Conservation (phyloP, 2,329 filamentous ascomycete genomes). For the Scedosporium boydii region DNA sequence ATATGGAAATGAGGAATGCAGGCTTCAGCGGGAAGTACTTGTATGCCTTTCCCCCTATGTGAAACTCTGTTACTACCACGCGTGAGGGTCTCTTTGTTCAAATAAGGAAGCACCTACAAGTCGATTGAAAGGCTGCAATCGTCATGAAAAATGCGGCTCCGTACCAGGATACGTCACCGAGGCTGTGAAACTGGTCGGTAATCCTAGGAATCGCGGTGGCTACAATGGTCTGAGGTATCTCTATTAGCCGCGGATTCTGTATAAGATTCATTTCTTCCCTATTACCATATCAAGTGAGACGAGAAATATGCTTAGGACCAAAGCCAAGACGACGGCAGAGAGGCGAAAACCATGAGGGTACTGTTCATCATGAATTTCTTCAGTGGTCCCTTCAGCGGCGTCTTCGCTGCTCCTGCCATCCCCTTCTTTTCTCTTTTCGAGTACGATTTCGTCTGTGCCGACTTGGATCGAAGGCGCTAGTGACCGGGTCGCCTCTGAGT, state of each 20-base stretch:
- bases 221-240: conserved; percentile 24
- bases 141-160: conserved; percentile 45
- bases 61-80: conserved; percentile 30
- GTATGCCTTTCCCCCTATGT: conserved; percentile 30
- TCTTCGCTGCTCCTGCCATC: too few species aligned
- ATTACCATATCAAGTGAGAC: conserved; percentile 35
- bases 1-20: conserved; percentile 36
- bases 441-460: too few species aligned
- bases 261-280: not conserved
- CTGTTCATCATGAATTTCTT: not conserved
- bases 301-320: conserved; percentile 39
- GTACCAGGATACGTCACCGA: conserved; percentile 42
- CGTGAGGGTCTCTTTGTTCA: conserved; percentile 25
- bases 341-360: conserved; percentile 11
- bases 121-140: conserved; percentile 32
- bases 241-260: too few species aligned
- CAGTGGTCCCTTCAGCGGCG: too few species aligned
- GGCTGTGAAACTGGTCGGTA: conserved; percentile 30
- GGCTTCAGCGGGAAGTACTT: conserved; percentile 37
- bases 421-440: too few species aligned
- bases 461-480: too few species aligned
- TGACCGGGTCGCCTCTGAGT: too few species aligned
- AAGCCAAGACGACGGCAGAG: conserved; percentile 33
- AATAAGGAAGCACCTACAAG: conserved; percentile 22
- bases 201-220: conserved; percentile 34